Conservation (phyloP, 345 rosid species). For the Salix dunnii region DNA sequence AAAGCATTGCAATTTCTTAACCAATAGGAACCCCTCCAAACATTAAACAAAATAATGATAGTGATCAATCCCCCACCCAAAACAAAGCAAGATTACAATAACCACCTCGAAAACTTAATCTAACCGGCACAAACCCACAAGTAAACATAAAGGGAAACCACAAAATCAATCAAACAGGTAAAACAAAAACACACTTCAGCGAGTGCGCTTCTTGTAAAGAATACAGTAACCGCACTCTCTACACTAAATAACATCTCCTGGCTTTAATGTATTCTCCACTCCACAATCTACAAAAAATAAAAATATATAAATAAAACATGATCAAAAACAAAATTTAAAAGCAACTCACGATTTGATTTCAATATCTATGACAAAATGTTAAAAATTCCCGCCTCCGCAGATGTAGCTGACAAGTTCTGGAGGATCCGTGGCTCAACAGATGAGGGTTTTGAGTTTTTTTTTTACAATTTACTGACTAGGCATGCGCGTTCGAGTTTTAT, state of each 20-base stretch:
- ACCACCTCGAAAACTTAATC: not conserved
- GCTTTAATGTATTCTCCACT: constrained; percentile 66
- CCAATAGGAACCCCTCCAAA: not conserved
- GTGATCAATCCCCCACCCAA: not conserved
- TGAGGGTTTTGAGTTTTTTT: not conserved
- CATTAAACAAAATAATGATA: not conserved
- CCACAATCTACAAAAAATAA: constrained; percentile 57
- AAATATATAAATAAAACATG: not conserved
- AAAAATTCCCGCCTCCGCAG: constrained; percentile 57
- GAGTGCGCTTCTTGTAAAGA: constrained; percentile 89
- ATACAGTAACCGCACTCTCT: constrained; percentile 92
- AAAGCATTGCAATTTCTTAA: not conserved
- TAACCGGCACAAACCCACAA: not conserved
- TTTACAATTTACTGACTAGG: not conserved
- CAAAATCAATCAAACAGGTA: not conserved
- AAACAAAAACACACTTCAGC: constrained; percentile 49
- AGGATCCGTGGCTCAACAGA: constrained; percentile 58
- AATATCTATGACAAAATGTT: not conserved
- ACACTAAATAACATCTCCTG: constrained; percentile 89
- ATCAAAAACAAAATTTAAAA: not conserved
- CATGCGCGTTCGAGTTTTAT: not conserved
- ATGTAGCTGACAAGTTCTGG: constrained; percentile 85
- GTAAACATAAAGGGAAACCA: not conserved
- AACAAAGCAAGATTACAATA: not conserved
- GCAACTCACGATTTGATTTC: not conserved